These are phyloP conservation scores for Mycena olivaceomarginata DNA, from an alignment of 768 basidiomycete species.

Conservation along the genomic window DNA sequence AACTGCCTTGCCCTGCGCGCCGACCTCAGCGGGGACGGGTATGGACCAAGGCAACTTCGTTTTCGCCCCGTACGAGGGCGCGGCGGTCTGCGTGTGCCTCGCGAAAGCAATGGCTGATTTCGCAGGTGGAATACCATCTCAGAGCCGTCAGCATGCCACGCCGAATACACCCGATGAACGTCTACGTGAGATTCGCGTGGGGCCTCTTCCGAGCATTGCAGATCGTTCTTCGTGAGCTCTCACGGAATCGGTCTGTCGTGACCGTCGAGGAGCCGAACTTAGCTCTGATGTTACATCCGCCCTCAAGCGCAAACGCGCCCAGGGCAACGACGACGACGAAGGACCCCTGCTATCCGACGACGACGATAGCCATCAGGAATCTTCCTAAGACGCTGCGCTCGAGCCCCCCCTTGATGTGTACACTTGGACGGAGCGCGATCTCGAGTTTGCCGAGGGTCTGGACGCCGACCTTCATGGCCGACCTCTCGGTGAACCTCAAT, in stretches of 20 bases:
- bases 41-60: constrained; percentile 30
- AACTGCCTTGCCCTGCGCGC: constrained; percentile 35
- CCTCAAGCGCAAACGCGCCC: not conserved
- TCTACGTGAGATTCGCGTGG: constrained; percentile 31
- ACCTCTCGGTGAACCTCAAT: constrained; percentile 19
- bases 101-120: constrained; percentile 2
- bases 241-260: not conserved
- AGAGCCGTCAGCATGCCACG: constrained; percentile 1
- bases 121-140: constrained; percentile 29
- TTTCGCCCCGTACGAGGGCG: constrained; percentile 11
- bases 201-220: constrained; percentile 1
- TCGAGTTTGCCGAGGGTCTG: not conserved
- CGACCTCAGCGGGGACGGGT: constrained; percentile 13
- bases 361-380: not conserved
- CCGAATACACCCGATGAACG: constrained; percentile 20
- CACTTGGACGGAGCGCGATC: not conserved
- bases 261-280: not conserved
- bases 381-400: not conserved
- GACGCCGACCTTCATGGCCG: constrained; percentile 23
- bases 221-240: not conserved
- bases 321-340: not conserved
- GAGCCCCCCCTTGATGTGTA: not conserved
- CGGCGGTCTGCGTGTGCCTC: constrained; percentile 23
- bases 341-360: not conserved
- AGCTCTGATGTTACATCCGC: not conserved